These are phyloP conservation scores for Stagonosporopsis cucurbitacearum DNA, from an alignment of 2,329 filamentous ascomycete genomes.

Conservation along the genomic window DNA sequence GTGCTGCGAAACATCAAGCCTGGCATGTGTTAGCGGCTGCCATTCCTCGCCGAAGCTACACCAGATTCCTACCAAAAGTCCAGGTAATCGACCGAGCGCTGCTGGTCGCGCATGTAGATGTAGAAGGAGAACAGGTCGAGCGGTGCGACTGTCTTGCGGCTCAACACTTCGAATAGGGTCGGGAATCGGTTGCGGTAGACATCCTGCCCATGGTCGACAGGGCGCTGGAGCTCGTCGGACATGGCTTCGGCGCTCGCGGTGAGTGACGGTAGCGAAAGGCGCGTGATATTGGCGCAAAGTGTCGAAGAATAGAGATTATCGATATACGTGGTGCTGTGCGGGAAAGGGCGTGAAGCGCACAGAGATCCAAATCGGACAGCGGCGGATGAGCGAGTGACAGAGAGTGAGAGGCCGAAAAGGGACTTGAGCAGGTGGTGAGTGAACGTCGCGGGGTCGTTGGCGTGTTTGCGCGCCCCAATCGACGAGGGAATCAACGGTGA, in stretches of 20 bases:
- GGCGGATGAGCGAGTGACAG: constrained; percentile 28
- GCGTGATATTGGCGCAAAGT: constrained; percentile 27
- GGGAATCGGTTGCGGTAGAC: constrained; percentile 79
- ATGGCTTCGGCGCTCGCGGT: constrained; percentile 24
- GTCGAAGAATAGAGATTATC: constrained; percentile 26
- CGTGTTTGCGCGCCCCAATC: constrained; percentile 33
- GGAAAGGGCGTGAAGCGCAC: constrained; percentile 30
- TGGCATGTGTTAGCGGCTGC: constrained; percentile 52
- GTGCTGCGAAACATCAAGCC: constrained; percentile 99
- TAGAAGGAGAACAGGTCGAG: constrained; percentile 99
- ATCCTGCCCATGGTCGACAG: constrained; percentile 14
- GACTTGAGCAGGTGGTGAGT: constrained; percentile 10
- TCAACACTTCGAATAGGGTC: constrained; percentile 94
- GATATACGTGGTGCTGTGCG: constrained; percentile 25
- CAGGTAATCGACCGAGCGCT: constrained; percentile 95
- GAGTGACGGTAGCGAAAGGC: constrained; percentile 19
- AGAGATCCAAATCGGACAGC: constrained; percentile 17
- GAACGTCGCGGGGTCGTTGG: constrained; percentile 21
- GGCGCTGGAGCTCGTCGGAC: constrained; percentile 31
- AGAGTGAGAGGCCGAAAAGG: constrained; percentile 6
- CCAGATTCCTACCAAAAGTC: constrained; percentile 83
- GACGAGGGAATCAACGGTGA: constrained; percentile 43
- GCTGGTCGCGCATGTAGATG: constrained; percentile 99
- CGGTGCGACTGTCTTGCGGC: constrained; percentile 89
- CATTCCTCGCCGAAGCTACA: background rate